A percentile compares a stretch with the other conserved stretches of the same genome.
Conservation (phyloP, 495 filamentous ascomycete genomes). For the Hamigera avellanea region DNA sequence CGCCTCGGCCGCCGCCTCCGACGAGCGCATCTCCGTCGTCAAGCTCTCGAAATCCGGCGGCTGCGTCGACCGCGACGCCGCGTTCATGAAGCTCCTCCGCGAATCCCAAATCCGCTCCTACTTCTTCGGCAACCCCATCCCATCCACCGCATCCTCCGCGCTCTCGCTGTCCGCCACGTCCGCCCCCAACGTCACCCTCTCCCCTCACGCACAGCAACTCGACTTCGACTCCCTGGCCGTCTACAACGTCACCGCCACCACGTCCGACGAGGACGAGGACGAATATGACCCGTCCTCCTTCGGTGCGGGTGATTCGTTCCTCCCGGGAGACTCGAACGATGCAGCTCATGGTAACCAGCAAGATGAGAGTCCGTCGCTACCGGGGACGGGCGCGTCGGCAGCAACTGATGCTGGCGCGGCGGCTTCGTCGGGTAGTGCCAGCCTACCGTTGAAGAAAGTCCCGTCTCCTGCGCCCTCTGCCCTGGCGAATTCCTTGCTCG, state of each 20-base stretch:
- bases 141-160: slow-evolving; percentile 20
- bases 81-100: slow-evolving; percentile 57
- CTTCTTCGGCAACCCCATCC: slow-evolving; percentile 69
- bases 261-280: slow-evolving; percentile 33
- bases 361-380: slow-evolving; percentile 2
- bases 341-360: slow-evolving; percentile 14
- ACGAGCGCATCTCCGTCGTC: slow-evolving; percentile 59
- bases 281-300: slow-evolving; percentile 33
- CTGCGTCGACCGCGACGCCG: slow-evolving; percentile 67
- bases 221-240: slow-evolving; percentile 62
- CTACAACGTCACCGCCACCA: slow-evolving; percentile 45
- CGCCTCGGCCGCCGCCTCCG: slow-evolving; percentile 28
- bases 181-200: slow-evolving; percentile 54
- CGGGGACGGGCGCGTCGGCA: neutral
- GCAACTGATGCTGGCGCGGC: neutral
- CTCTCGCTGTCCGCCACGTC: slow-evolving; percentile 22
- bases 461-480: slow-evolving; percentile 20
- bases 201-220: slow-evolving; percentile 70
- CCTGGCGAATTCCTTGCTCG: slow-evolving; percentile 54
- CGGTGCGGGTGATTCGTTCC: slow-evolving; percentile 30
- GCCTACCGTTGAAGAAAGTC: slow-evolving; percentile 28
- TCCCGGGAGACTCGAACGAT: slow-evolving; percentile 32
- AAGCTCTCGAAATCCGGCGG: slow-evolving; percentile 81
- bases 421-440: slow-evolving; percentile 9
- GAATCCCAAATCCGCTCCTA: slow-evolving; percentile 77